These are phyloP conservation scores for Theobroma grandiflorum DNA, from an alignment of 441 rosid genomes.

Conservation along the genomic window DNA sequence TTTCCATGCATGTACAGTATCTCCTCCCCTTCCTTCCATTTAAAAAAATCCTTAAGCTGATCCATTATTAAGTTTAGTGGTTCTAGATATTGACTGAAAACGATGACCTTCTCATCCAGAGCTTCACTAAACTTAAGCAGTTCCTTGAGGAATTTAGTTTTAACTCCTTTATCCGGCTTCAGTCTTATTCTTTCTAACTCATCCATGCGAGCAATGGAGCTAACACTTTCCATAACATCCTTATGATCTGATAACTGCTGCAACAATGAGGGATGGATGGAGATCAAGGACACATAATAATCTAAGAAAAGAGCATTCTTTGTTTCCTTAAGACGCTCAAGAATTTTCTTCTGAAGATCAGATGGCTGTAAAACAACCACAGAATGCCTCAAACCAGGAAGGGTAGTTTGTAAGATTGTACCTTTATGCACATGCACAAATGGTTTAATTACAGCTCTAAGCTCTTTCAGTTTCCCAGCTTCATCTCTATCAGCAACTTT, in stretches of 20 bases:
- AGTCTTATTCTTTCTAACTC: slow-evolving; percentile 35
- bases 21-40: slow-evolving; percentile 62
- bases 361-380: slow-evolving; percentile 61
- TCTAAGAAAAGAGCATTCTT: slow-evolving; percentile 37
- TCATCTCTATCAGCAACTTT: slow-evolving; percentile 27
- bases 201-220: slow-evolving; percentile 25
- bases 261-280: slow-evolving; percentile 70
- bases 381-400: slow-evolving; percentile 76
- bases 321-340: slow-evolving; percentile 33
- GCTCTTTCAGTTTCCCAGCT: slow-evolving; percentile 31
- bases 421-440: slow-evolving; percentile 84
- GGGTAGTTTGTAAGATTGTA: slow-evolving; percentile 54
- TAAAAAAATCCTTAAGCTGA: slow-evolving; percentile 44
- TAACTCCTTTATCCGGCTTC: slow-evolving; percentile 58
- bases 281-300: slow-evolving; percentile 51
- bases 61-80: slow-evolving; percentile 54
- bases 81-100: slow-evolving; percentile 63
- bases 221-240: background rate
- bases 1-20: slow-evolving; percentile 62
- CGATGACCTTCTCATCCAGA: slow-evolving; percentile 66
- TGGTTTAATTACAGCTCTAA: slow-evolving; percentile 52
- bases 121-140: slow-evolving; percentile 54
- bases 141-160: slow-evolving; percentile 64
- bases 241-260: slow-evolving; percentile 19
- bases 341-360: slow-evolving; percentile 54